Conservation (phyloP, 1,139 yeast genomes). For the Hyphopichia khmerensis region DNA sequence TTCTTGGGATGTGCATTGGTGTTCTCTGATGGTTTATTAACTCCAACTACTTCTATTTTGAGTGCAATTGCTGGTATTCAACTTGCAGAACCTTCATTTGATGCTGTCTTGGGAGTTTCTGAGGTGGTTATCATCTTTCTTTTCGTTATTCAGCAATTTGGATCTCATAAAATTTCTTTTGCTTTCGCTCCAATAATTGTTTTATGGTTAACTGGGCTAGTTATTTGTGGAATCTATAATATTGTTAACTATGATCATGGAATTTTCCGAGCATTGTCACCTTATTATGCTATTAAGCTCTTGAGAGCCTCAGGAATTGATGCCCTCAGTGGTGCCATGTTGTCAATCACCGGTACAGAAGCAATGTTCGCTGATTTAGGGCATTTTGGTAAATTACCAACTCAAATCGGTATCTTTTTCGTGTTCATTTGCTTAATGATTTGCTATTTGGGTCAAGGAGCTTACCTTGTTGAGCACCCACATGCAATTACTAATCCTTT, state of each 20-base stretch:
- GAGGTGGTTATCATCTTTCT: constrained; percentile 45
- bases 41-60: constrained; percentile 62
- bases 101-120: constrained; percentile 44
- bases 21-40: constrained; percentile 57
- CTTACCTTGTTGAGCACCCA: constrained; percentile 45
- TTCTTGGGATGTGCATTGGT: constrained; percentile 57
- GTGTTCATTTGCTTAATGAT: constrained; percentile 55
- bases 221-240: constrained; percentile 47
- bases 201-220: constrained; percentile 48
- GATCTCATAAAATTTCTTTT: constrained; percentile 40
- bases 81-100: constrained; percentile 42
- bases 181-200: constrained; percentile 55
- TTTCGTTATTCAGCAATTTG: constrained; percentile 47
- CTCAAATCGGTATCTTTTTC: constrained; percentile 43
- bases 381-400: constrained; percentile 50
- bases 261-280: constrained; percentile 49
- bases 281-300: constrained; percentile 48
- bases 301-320: constrained; percentile 42
- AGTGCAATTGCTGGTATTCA: constrained; percentile 52
- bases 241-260: constrained; percentile 41
- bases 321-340: constrained; percentile 50
- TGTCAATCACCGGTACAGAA: constrained; percentile 59
- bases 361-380: constrained; percentile 67
- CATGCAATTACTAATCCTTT: constrained; percentile 41
- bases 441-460: constrained; percentile 58